phyloP scores from a whole-genome alignment of 352 stramenopile genomes.

The Globisporangium perplexum region DNA sequence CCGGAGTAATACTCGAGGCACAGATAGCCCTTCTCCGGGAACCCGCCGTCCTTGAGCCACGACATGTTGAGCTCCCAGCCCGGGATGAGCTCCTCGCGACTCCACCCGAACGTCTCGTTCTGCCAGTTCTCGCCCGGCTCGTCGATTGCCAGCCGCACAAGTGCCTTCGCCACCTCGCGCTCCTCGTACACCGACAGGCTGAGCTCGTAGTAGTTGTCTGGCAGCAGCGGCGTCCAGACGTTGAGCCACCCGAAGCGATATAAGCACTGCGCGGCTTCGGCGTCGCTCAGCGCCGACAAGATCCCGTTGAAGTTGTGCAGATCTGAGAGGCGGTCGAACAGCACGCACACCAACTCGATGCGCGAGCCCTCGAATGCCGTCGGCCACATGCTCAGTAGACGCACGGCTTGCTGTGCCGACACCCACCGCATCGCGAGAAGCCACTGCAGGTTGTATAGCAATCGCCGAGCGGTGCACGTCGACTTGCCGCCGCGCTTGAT shows the following conservation, averaged over 20 bases:
- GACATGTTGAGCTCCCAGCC: slow-evolving; percentile 79
- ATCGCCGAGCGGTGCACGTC: slow-evolving; percentile 42
- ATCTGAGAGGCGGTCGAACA: slow-evolving; percentile 68
- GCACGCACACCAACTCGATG: slow-evolving; percentile 54
- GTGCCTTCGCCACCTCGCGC: slow-evolving; percentile 59
- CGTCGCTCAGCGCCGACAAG: slow-evolving; percentile 44
- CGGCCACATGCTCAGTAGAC: slow-evolving; percentile 46
- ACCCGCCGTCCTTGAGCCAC: slow-evolving; percentile 75
- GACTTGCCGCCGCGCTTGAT: slow-evolving; percentile 30
- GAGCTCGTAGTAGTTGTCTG: slow-evolving; percentile 79
- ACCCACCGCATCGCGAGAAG: slow-evolving; percentile 64
- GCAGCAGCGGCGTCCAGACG: slow-evolving; percentile 53
- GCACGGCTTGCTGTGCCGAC: slow-evolving; percentile 51
- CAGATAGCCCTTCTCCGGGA: slow-evolving; percentile 72
- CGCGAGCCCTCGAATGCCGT: slow-evolving; percentile 33
- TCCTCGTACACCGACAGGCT: slow-evolving; percentile 65
- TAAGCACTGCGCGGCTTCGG: slow-evolving; percentile 50
- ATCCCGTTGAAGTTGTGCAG: slow-evolving; percentile 67
- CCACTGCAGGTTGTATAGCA: slow-evolving; percentile 74
- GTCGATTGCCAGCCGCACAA: slow-evolving; percentile 73
- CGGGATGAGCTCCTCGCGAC: slow-evolving; percentile 65
- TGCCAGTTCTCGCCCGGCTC: slow-evolving; percentile 82
- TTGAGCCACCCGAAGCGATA: slow-evolving; percentile 74
- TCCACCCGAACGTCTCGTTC: slow-evolving; percentile 71
- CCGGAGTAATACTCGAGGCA: slow-evolving; percentile 77